phyloP scores from a whole-genome alignment of 306 rosid species.

The Pyrus betulifolia region DNA sequence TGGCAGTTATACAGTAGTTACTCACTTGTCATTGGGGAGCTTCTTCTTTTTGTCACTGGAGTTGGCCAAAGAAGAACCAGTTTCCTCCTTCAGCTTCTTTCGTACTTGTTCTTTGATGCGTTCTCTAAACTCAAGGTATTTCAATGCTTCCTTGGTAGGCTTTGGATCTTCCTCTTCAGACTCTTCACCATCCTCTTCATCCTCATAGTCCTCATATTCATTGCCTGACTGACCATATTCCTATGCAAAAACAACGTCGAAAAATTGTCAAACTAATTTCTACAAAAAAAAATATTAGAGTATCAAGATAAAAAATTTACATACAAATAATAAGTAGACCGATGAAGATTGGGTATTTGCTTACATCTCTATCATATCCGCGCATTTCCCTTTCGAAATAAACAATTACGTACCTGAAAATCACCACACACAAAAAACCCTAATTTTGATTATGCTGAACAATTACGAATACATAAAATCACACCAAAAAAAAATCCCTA shows the following conservation, averaged over 20 bases:
- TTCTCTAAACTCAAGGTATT: slow-evolving; percentile 68
- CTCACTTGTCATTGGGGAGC: slow-evolving; percentile 72
- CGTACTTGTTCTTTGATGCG: slow-evolving; percentile 56
- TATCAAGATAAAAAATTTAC: neutral
- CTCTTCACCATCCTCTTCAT: slow-evolving; percentile 44
- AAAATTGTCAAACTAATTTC: neutral
- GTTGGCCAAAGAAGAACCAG: slow-evolving; percentile 25
- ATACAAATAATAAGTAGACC: neutral
- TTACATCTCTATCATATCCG: slow-evolving; percentile 56
- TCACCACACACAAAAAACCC: neutral
- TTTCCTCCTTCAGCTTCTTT: slow-evolving; percentile 45
- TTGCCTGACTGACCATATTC: slow-evolving; percentile 17
- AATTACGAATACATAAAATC: neutral
- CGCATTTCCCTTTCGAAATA: slow-evolving; percentile 34
- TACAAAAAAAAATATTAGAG: neutral
- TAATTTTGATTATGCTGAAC: neutral
- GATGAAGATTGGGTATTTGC: neutral
- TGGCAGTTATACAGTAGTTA: neutral
- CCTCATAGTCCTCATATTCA: slow-evolving; percentile 54
- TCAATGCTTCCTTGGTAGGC: slow-evolving; percentile 62
- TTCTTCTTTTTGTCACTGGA: slow-evolving; percentile 37
- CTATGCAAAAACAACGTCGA: slow-evolving; percentile 10
- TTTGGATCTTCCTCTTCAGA: slow-evolving; percentile 45
- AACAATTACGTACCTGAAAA: slow-evolving; percentile 8
- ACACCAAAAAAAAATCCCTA: neutral